Evolutionary conservation across 331 rosid genomes (phyloP).

Genomic region (Quercus tomentella): DNA sequence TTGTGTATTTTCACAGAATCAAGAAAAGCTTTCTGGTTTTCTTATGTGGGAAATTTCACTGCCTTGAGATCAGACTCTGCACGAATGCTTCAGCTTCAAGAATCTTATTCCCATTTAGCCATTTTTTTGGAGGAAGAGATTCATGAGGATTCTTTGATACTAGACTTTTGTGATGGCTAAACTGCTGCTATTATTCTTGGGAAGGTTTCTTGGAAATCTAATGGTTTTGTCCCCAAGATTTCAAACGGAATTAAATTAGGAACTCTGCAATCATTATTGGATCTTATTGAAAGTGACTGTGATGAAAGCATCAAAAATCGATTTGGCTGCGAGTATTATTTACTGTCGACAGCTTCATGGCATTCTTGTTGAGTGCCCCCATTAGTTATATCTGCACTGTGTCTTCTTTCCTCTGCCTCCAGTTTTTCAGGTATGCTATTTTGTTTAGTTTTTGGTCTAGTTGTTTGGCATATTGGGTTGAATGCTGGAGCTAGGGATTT

Average conservation of each 20-base stretch:
- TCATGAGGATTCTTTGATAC: conserved; percentile 37
- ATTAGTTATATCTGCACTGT: conserved; percentile 66
- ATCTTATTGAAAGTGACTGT: no score
- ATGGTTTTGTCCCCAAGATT: conserved; percentile 25
- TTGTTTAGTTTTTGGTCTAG: not conserved
- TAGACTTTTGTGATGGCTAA: conserved; percentile 64
- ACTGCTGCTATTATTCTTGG: conserved; percentile 62
- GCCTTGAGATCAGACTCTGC: conserved; percentile 48
- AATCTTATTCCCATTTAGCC: no score
- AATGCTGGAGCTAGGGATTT: not conserved
- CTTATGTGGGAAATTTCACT: conserved; percentile 57
- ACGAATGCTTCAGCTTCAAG: conserved; percentile 6
- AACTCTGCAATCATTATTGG: no score
- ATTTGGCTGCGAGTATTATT: conserved; percentile 44
- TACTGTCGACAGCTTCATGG: conserved; percentile 53
- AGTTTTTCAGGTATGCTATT: conserved; percentile 41
- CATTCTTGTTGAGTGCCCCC: conserved; percentile 41
- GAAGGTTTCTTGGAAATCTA: conserved; percentile 37
- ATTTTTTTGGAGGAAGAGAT: no score
- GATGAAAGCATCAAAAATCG: conserved; percentile 22
- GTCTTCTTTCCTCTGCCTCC: conserved; percentile 42
- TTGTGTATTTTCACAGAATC: conserved; percentile 35
- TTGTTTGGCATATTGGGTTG: not conserved
- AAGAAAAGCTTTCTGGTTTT: conserved; percentile 54
- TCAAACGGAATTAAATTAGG: no score